A percentile compares a stretch with the other conserved stretches of the same genome.
phyloP scores from a whole-genome alignment of 345 rosid species.

The Pugionium cornutum region DNA sequence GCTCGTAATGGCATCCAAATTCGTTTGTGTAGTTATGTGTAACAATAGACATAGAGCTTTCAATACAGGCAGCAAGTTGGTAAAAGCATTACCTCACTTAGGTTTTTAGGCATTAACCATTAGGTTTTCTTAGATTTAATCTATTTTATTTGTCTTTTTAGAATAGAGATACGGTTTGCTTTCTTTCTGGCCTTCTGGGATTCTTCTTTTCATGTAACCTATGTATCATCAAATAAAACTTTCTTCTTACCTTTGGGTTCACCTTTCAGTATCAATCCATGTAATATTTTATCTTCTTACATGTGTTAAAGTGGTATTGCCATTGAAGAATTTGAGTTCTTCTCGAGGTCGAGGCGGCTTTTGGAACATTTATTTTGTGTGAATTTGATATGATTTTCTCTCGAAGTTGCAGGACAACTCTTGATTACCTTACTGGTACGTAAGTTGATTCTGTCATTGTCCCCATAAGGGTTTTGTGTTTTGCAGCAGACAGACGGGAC shows the following conservation, averaged over 20 bases:
- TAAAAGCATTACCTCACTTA: slow-evolving; percentile 35
- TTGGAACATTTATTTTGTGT: too few relatives aligned
- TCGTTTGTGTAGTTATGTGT: slow-evolving; percentile 37
- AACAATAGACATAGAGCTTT: slow-evolving; percentile 38
- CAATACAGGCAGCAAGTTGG: slow-evolving; percentile 45
- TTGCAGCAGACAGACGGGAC: too few relatives aligned
- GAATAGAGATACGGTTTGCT: slow-evolving; percentile 27
- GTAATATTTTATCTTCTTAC: not conserved
- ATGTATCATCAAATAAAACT: slow-evolving; percentile 35
- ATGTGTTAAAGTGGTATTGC: not conserved
- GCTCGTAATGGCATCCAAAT: slow-evolving; percentile 38
- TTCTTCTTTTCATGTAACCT: slow-evolving; percentile 23
- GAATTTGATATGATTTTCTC: not conserved
- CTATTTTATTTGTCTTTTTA: slow-evolving; percentile 15
- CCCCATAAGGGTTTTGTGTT: too few relatives aligned
- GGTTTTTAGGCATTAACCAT: slow-evolving; percentile 32
- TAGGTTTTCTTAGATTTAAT: slow-evolving; percentile 4
- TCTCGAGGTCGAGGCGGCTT: not conserved
- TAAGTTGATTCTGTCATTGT: slow-evolving; percentile 26
- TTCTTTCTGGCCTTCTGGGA: slow-evolving; percentile 26
- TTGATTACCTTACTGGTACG: slow-evolving; percentile 6
- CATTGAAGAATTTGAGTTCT: not conserved
- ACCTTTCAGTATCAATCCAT: not conserved
- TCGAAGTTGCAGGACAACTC: not conserved
- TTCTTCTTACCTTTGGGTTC: not conserved